Evolutionary conservation across 352 stramenopile genomes (phyloP).

Genomic region (Pythium grandisporangium): DNA sequence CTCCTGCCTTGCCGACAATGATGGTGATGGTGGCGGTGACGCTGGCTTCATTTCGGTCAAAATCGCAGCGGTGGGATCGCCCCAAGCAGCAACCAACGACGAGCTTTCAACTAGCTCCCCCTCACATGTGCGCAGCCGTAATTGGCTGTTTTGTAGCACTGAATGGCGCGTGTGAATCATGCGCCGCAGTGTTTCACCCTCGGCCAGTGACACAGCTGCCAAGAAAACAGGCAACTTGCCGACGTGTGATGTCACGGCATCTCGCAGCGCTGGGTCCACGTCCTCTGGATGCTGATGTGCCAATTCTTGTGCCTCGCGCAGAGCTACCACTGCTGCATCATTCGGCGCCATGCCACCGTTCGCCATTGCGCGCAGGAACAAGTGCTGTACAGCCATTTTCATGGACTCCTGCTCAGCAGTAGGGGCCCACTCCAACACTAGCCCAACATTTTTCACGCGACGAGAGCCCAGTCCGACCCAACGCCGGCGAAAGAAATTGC

Average conservation of each 20-base stretch:
- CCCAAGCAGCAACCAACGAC: constrained; percentile 54
- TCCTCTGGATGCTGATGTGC: constrained; percentile 9
- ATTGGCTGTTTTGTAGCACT: constrained; percentile 52
- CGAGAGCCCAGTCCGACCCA: constrained; percentile 85
- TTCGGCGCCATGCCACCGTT: constrained; percentile 37
- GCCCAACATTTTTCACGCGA: constrained; percentile 82
- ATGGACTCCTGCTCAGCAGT: constrained; percentile 63
- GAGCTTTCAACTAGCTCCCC: constrained; percentile 78
- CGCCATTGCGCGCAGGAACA: constrained; percentile 50
- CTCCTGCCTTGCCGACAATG: constrained; percentile 6
- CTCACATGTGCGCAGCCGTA: constrained; percentile 72
- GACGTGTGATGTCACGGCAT: constrained; percentile 24
- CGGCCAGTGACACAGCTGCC: constrained; percentile 93
- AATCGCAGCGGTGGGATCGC: constrained; percentile 4
- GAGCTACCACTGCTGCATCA: constrained; percentile 57
- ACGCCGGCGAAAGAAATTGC: constrained; percentile 82
- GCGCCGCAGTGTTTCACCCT: constrained; percentile 95
- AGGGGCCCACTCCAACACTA: constrained; percentile 85
- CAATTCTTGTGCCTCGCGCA: constrained; percentile 17
- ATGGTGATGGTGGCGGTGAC: no score
- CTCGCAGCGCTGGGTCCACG: constrained; percentile 21
- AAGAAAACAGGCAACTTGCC: constrained; percentile 74
- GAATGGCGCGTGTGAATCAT: constrained; percentile 91
- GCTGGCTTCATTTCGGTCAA: no score
- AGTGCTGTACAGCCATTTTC: constrained; percentile 48